Conservation (phyloP, 2,329 filamentous ascomycete genomes). For the Xylariaceae sp. region DNA sequence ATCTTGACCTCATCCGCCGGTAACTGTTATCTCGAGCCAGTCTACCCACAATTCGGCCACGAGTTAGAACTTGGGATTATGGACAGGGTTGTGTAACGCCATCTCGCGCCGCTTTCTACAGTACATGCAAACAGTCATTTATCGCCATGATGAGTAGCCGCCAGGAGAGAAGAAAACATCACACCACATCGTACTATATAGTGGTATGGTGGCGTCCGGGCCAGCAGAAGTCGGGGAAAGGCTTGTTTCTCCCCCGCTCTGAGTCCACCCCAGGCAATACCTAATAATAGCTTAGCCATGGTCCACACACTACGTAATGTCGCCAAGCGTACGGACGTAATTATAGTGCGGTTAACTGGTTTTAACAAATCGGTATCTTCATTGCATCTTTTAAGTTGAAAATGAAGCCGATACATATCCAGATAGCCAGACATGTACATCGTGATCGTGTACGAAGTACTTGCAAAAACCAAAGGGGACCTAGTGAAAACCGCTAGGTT, state of each 20-base stretch:
- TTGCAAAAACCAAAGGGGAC: too few species aligned
- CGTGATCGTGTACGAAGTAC: too few species aligned
- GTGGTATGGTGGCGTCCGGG: not conserved
- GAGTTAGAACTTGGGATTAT: not conserved
- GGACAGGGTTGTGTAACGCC: constrained; percentile 11
- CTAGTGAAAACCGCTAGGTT: too few species aligned
- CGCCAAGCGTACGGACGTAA: too few species aligned
- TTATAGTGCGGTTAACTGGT: too few species aligned
- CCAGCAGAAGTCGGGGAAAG: not conserved
- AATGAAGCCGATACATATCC: too few species aligned
- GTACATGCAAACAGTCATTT: constrained; percentile 5
- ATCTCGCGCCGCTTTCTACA: constrained; percentile 11
- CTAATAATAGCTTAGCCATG: not conserved
- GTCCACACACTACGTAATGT: too few species aligned
- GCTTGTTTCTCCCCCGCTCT: not conserved
- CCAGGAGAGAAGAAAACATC: constrained; percentile 13
- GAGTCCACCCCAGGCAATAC: not conserved
- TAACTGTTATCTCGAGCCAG: not conserved
- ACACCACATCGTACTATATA: constrained; percentile 11
- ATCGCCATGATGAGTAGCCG: constrained; percentile 9
- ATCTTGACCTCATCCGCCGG: not conserved
- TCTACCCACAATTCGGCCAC: constrained; percentile 3
- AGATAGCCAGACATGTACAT: too few species aligned
- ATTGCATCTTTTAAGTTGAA: too few species aligned
- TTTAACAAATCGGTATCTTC: too few species aligned